phyloP scores from a whole-genome alignment of 768 basidiomycete genomes.

The Rubroboletus satanas region DNA sequence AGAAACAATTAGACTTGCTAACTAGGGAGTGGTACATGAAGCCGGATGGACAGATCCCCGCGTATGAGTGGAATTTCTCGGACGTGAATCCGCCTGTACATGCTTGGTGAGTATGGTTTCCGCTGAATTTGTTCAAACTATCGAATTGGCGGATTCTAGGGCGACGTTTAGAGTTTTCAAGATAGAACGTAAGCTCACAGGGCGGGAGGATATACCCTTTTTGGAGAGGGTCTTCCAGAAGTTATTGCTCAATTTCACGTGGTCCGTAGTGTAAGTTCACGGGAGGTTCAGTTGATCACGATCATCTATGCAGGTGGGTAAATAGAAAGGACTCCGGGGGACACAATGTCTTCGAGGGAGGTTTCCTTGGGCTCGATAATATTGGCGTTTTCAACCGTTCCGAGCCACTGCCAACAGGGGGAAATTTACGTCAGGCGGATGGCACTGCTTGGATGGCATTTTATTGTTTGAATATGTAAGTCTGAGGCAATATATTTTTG shows the following conservation, averaged over 20 bases:
- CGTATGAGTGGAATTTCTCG: constrained; percentile 99
- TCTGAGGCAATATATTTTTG: not conserved
- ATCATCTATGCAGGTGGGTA: constrained; percentile 69
- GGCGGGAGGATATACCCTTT: constrained; percentile 86
- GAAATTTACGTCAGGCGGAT: constrained; percentile 91
- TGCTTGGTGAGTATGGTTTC: constrained; percentile 63
- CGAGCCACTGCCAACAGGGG: constrained; percentile 94
- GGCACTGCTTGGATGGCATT: constrained; percentile 99
- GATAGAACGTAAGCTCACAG: constrained; percentile 94
- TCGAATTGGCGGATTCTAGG: constrained; percentile 39
- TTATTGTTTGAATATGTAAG: constrained; percentile 93
- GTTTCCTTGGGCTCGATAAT: constrained; percentile 96
- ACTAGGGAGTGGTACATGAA: constrained; percentile 99
- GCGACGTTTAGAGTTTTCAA: constrained; percentile 99
- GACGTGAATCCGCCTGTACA: constrained; percentile 99
- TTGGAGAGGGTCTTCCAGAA: constrained; percentile 99
- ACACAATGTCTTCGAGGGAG: constrained; percentile 96
- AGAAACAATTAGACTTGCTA: constrained; percentile 94
- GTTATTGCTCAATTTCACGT: constrained; percentile 93
- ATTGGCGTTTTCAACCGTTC: constrained; percentile 98
- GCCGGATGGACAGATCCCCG: constrained; percentile 97
- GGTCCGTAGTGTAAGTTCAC: constrained; percentile 43
- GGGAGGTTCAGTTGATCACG: not conserved
- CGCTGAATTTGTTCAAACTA: not conserved
- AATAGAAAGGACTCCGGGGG: constrained; percentile 96